A percentile compares a stretch with the other conserved stretches of the same genome.
phyloP scores from a whole-genome alignment of 768 basidiomycete genomes.

The Podaxis pistillaris region DNA sequence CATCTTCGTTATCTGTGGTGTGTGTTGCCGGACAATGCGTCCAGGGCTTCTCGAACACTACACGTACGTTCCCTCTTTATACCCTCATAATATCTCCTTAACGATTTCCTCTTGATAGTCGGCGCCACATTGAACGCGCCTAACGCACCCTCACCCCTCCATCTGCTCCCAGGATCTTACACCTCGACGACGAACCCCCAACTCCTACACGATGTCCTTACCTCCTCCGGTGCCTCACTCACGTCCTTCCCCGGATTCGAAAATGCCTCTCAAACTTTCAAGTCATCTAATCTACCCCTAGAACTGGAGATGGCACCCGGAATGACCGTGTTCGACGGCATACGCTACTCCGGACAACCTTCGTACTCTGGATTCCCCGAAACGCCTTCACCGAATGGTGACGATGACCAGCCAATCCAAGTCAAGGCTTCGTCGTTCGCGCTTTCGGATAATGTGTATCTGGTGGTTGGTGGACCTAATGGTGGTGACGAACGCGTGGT shows the following conservation, averaged over 20 bases:
- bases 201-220: conserved; percentile 65
- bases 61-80: conserved; percentile 39
- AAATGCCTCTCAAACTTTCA: conserved; percentile 25
- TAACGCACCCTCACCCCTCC: conserved; percentile 50
- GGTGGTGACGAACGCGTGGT: conserved; percentile 60
- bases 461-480: conserved; percentile 45
- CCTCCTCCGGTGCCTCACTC: conserved; percentile 59
- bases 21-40: conserved; percentile 91
- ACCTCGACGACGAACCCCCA: conserved; percentile 68
- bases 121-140: conserved; percentile 64
- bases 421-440: conserved; percentile 61
- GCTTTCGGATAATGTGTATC: conserved; percentile 70
- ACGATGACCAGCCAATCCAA: conserved; percentile 46
- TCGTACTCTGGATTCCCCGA: conserved; percentile 59
- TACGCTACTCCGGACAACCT: conserved; percentile 65
- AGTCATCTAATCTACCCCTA: conserved; percentile 59
- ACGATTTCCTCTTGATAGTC: conserved; percentile 39
- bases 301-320: conserved; percentile 67
- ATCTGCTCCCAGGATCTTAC: conserved; percentile 78
- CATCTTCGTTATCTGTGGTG: conserved; percentile 43
- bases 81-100: conserved; percentile 9
- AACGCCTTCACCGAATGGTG: conserved; percentile 33
- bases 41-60: conserved; percentile 73
- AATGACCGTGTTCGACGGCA: conserved; percentile 58
- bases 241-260: conserved; percentile 62